Percentiles rank a stretch among this genome's conserved stretches.
phyloP scores from a whole-genome alignment of 2,329 filamentous ascomycete species.

The Metarhizium humberi region DNA sequence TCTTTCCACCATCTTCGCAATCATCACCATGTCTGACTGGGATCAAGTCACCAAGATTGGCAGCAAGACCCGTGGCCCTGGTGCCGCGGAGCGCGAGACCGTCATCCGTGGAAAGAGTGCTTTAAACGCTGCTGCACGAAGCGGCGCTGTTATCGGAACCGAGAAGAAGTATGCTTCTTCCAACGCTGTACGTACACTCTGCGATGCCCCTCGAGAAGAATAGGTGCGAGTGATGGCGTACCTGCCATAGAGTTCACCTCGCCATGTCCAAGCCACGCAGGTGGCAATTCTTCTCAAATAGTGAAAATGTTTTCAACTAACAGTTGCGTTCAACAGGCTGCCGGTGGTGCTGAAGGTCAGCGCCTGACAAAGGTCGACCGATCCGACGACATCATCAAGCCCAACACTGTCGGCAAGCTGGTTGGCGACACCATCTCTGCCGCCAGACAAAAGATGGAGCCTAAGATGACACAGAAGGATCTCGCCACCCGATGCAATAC shows the following conservation, averaged over 20 bases:
- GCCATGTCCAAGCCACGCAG: neutral
- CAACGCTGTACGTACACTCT: slow-evolving; percentile 45
- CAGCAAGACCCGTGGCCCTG: slow-evolving; percentile 65
- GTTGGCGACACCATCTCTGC: slow-evolving; percentile 78
- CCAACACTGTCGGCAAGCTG: slow-evolving; percentile 74
- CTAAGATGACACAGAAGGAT: slow-evolving; percentile 93
- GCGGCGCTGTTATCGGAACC: slow-evolving; percentile 65
- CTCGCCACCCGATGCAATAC: slow-evolving; percentile 84
- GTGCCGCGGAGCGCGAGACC: slow-evolving; percentile 63
- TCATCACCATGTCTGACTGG: slow-evolving; percentile 66
- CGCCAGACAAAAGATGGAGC: slow-evolving; percentile 70
- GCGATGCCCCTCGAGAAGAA: neutral
- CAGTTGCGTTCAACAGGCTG: slow-evolving; percentile 12
- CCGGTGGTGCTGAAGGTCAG: slow-evolving; percentile 61
- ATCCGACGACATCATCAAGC: slow-evolving; percentile 94
- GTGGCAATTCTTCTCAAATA: neutral
- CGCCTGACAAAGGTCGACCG: slow-evolving; percentile 97
- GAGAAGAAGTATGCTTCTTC: slow-evolving; percentile 83
- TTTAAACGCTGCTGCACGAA: slow-evolving; percentile 82
- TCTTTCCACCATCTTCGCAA: neutral
- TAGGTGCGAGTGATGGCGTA: neutral
- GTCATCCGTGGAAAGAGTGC: slow-evolving; percentile 76
- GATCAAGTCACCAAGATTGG: slow-evolving; percentile 88
- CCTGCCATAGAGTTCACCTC: neutral
- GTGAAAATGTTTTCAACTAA: slow-evolving; percentile 8